Conservation (phyloP, 208 protist species). For the Acanthamoeba healyi region DNA sequence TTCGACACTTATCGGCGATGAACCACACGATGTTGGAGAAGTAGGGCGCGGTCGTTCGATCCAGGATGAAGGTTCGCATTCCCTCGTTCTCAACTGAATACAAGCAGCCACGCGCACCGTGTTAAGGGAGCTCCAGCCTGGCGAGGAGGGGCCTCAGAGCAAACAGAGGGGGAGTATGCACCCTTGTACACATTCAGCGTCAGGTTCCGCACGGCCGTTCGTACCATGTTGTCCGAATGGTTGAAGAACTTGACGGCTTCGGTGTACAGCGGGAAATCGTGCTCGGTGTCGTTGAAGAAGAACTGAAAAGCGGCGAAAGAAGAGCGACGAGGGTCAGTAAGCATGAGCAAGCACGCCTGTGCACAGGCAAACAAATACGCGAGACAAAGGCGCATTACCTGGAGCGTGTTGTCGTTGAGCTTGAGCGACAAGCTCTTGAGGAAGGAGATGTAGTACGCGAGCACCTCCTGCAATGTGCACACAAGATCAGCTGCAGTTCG, state of each 20-base stretch:
- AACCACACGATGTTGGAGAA: conserved; percentile 92
- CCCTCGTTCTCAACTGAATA: conserved; percentile 84
- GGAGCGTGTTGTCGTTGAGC: conserved; percentile 89
- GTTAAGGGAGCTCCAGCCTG: no score
- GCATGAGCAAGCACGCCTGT: no score
- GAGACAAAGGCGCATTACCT: no score
- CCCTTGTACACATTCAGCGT: conserved; percentile 92
- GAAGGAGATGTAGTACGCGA: conserved; percentile 95
- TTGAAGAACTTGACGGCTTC: conserved; percentile 94
- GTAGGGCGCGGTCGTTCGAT: conserved; percentile 88
- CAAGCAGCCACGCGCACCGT: no score
- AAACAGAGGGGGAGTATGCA: no score
- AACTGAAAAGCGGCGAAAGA: conserved; percentile 34
- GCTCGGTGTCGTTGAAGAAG: conserved; percentile 78
- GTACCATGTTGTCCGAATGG: conserved; percentile 91
- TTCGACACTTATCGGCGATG: conserved; percentile 86
- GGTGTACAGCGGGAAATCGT: conserved; percentile 93
- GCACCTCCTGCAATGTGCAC: conserved; percentile 88
- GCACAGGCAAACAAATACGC: no score
- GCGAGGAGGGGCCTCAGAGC: no score
- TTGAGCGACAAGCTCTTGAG: conserved; percentile 93
- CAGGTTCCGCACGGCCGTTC: conserved; percentile 92
- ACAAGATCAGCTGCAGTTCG: no score
- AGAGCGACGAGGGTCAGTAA: conserved; percentile 74
- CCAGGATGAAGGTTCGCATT: conserved; percentile 87